Base-by-base conservation (phyloP, 805 yeast species). In the Brettanomyces naardenensis region DNA sequence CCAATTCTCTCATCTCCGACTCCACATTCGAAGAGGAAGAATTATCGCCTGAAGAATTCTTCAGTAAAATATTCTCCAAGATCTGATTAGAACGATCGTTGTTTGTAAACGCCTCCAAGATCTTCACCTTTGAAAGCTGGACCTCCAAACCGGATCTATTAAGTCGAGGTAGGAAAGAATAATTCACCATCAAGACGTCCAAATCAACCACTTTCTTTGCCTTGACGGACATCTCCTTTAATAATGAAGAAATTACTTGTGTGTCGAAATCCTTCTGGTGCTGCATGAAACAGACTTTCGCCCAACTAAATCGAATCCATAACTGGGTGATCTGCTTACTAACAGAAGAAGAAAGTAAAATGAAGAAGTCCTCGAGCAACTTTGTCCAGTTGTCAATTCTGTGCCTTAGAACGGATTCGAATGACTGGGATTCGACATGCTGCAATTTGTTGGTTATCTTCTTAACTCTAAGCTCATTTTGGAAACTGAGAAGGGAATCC, bases 111-210 rank as follows among this genome's bases (percentile, higher is more conserved):
- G 78, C 69, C 0, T 80, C 63, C 31, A 87, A 71, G 0, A 90
- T 84, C 20, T 77, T 74, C 11, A 84, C 65, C 36, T 86, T 84
- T 2, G 89, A 79, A 15, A 78, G 61, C 47, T 86, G 89, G 4
- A 75, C 65, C 26, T 66, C 67, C 6, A 85, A 66, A 4, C 72
- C 64, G 1, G 65, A 59, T 1, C 56, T 36, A 30, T 69, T 77
- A 3, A 89, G 56, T 1, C 66, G 61, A 2, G 86, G 80, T 13
- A 89, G 73, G 39, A 69, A 62, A 1, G 66, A 62, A 46, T 71
- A 81, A 51, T 88, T 87, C 1, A 75, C 67, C 53, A 72, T 76
- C 0, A 56, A 48, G 0, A 80, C 58, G 6, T 59, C 52, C 3
- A 67, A 30, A 0, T 44, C 40, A 0, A 27, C 29, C 2, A 40